Base-by-base conservation (phyloP, 441 rosid species). In the Arabidopsis hybrid region DNA sequence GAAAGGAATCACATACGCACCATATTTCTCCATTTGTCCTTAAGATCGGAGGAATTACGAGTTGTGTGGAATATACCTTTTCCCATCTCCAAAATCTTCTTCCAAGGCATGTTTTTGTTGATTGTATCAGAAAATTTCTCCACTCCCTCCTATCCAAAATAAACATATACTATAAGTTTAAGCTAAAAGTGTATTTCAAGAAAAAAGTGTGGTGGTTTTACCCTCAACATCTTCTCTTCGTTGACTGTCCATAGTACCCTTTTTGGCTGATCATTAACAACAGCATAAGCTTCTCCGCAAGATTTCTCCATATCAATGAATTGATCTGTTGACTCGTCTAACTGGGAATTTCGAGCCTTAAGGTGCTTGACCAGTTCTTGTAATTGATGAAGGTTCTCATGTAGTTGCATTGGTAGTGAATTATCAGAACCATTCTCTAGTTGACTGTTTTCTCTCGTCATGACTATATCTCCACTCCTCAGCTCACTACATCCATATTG, bases 121-220 rank as follows among this genome's bases (percentile, higher is more conserved):
- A 26, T 43, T n/a, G 3, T 43, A 3, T 11, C 0, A 3, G 51
- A 8, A 61, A 7, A 42, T 4, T 0, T 12, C 18, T 61, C 21
- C 51, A 61, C 66, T 42, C 66, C 66, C 66, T 12, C 36, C 66
- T 61, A 2, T 18, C 49, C 35, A 60, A 39, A 11, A 7, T 13
- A 60, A 14, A 4, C 12, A 17, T 21, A 39, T 4, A 11, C 17
- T 39, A 12, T 11, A 8, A 11, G 0, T 11, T 21, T 0, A 57
- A 14, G 1, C 21, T 35, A 14, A 57, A 57, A 8, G 13, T 35
- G 9, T 16, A 58, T 34, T 34, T 7, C 0, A 58, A 5, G 4
- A 2, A 17, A 11, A 58, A 35, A 8, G 42, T 34, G 13, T 34
- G 13, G 29, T 35, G 26, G 61, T 9, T 8, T 31, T 60, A 60